Percentiles rank a stretch among this genome's conserved stretches.
phyloP scores from a whole-genome alignment of 495 filamentous ascomycete species.

The Aspergillus steynii region DNA sequence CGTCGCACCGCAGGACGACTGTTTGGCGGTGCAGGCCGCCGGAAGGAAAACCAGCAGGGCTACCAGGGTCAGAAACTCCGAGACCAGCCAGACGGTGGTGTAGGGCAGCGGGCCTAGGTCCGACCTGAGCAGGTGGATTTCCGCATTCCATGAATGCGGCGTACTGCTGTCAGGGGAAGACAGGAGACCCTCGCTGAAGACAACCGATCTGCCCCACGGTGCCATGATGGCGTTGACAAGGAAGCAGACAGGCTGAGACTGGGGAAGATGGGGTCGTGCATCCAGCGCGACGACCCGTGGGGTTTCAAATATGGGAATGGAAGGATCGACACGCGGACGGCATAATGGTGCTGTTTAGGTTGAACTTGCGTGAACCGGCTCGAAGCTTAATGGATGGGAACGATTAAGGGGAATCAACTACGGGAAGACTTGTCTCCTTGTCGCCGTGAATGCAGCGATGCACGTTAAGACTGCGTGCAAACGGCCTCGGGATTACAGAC shows the following conservation, averaged over 20 bases:
- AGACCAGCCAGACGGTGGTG: conserved; percentile 10
- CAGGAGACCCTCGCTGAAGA: not conserved
- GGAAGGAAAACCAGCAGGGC: conserved; percentile 22
- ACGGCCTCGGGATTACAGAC: not conserved
- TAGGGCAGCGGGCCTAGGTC: conserved; percentile 1
- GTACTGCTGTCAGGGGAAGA: not conserved
- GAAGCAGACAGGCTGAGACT: not conserved
- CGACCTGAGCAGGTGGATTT: not conserved
- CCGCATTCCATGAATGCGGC: not conserved
- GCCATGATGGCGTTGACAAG: not conserved
- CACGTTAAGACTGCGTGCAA: not conserved
- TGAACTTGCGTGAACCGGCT: not conserved
- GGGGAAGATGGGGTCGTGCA: not conserved
- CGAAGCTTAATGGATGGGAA: not conserved
- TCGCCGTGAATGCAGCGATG: not conserved
- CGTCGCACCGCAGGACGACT: not conserved
- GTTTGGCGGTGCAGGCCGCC: conserved; percentile 25
- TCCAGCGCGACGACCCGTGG: not conserved
- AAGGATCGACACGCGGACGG: conserved; percentile 2
- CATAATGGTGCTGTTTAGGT: not conserved
- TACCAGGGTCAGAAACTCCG: conserved; percentile 20
- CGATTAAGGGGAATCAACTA: too few relatives aligned
- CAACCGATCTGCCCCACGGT: not conserved
- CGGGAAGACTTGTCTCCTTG: not conserved
- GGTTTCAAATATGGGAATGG: conserved; percentile 4